Base-by-base conservation (phyloP, 306 rosid genomes). In the Vicia sativa region DNA sequence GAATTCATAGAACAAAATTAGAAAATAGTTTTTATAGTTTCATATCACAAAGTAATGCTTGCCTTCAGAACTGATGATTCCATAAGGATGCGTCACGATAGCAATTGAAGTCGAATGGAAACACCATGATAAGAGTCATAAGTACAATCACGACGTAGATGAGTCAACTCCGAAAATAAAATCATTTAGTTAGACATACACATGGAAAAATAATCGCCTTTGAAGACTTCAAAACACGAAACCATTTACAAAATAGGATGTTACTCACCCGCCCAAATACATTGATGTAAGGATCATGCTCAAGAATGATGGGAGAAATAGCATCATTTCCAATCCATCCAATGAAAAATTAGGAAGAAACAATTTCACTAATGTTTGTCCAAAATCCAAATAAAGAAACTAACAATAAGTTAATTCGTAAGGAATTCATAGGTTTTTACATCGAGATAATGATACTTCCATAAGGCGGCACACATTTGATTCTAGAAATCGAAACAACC, bases 31-130 rank as follows among this genome's bases (percentile, higher is more conserved):
- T n/a, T n/a, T n/a, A n/a, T n/a, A n/a, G n/a, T n/a, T n/a, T n/a
- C n/a, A 63, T 68, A 61, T 44, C 46, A 73, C 15, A 9, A 50
- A 35, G 64, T 31, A 43, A 72, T 73, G 71, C 97, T 88, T 81
- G 73, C 99, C 97, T 88, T 93, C n/a, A n/a, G 95, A 54, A 93
- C 99, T 71, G 99, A 90, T 63, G 99, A 88, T 60, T 96, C 99
- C 99, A 93, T 86, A 73, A 93, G 92, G 77, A 93, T 88, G 34
- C 99, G 97, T 8, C 96, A 90, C 81, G 53, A 93, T 78, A 42
- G 96, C 97, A 70, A 93, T 88, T 74, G n/a, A n/a, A n/a, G 99
- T 85, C 52, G 96, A 72, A 90, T 55, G 67, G 96, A 67, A 71
- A 93, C 91, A 72, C 85, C 90, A 82, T 90, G 73, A 93, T 73